Conservation (phyloP, 345 rosid genomes). For the Gossypium raimondii region DNA sequence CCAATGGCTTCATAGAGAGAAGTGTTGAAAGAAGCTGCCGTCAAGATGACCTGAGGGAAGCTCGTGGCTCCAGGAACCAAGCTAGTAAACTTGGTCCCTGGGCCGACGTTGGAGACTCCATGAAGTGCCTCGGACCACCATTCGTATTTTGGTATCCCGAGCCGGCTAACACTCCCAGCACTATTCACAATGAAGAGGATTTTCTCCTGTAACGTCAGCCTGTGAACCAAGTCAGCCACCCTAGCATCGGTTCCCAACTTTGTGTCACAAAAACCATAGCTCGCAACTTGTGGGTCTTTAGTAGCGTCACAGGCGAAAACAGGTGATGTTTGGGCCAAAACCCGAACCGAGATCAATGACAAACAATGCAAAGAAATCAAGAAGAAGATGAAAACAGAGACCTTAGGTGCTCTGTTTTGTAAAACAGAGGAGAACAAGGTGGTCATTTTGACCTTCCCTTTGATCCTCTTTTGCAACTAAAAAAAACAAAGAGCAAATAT, state of each 20-base stretch:
- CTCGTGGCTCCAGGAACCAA: constrained; percentile 87
- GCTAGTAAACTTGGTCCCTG: constrained; percentile 56
- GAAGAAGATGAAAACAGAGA: constrained; percentile 36
- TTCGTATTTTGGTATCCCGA: constrained; percentile 78
- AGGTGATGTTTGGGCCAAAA: constrained; percentile 43
- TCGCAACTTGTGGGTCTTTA: constrained; percentile 38
- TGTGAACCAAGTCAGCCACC: constrained; percentile 69
- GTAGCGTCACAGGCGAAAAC: constrained; percentile 72
- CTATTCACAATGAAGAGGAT: constrained; percentile 43
- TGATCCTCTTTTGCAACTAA: neutral
- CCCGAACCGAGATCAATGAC: constrained; percentile 9
- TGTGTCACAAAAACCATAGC: constrained; percentile 56
- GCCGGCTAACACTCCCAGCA: constrained; percentile 56
- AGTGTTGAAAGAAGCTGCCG: constrained; percentile 86
- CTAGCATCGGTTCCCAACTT: constrained; percentile 36
- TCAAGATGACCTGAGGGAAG: constrained; percentile 89
- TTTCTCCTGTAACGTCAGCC: constrained; percentile 81
- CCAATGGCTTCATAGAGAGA: constrained; percentile 83
- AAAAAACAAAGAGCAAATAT: neutral
- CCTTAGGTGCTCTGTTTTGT: constrained; percentile 23
- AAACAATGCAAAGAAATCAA: constrained; percentile 4
- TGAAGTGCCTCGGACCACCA: constrained; percentile 99
- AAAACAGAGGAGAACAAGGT: constrained; percentile 9
- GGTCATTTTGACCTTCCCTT: constrained; percentile 16
- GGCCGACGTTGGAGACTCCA: constrained; percentile 84